phyloP scores from a whole-genome alignment of 139 green algal genomes.

The Picochlorum sp. region DNA sequence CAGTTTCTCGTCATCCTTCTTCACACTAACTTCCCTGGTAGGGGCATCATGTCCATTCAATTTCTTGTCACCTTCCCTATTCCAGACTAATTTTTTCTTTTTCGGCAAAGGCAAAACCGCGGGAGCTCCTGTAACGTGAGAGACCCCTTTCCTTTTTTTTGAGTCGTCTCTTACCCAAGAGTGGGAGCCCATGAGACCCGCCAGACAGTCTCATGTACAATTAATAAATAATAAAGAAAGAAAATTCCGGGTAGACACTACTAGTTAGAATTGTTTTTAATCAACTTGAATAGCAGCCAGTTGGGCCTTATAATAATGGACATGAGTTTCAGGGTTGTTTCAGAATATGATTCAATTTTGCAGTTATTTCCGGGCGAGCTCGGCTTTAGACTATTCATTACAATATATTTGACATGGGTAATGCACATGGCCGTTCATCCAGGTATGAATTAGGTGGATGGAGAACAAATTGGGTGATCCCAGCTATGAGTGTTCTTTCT shows the following conservation, averaged over 20 bases:
- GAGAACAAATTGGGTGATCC: background rate
- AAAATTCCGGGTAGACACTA: too few species aligned
- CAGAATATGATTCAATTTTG: too few species aligned
- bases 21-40: background rate
- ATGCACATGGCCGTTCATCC: background rate
- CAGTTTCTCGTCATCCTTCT: background rate
- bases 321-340: too few species aligned
- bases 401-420: background rate
- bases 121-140: background rate
- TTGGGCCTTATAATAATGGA: too few species aligned
- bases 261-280: too few species aligned
- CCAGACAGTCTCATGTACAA: too few species aligned
- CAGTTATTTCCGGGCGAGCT: too few species aligned
- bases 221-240: too few species aligned
- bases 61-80: background rate
- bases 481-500: background rate
- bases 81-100: conserved; percentile 4
- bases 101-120: background rate
- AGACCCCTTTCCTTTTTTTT: conserved; percentile 1
- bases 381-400: too few species aligned
- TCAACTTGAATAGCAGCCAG: too few species aligned
- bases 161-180: conserved; percentile 4
- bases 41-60: background rate
- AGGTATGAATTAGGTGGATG: background rate
- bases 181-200: conserved; percentile 8